Evolutionary conservation across 1,284 basidiomycete species (phyloP), one percentile per base, ranked within the genome.

Genomic region (Ceratobasidium sp.): DNA sequence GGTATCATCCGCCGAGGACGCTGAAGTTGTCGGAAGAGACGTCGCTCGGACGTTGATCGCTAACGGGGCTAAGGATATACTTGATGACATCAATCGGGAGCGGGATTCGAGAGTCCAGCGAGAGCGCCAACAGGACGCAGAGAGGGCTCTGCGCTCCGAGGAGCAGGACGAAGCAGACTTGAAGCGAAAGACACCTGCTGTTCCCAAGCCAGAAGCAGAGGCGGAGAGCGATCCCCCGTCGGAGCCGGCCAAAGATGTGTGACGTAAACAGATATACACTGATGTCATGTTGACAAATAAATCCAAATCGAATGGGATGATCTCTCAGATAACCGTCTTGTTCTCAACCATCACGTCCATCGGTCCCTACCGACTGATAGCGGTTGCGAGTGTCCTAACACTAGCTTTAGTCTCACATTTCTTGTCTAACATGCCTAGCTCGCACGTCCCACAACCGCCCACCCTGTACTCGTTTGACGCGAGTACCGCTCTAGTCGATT

Each of bases 41-140:
- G 84, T 96, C 56, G 96, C 93, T 1, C 82, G 82, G 75, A 83
- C 84, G 17, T 82, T 97, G 76, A 86, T 93, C 48, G 86, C 87
- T 9, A 86, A 83, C 1, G 96, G 96, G 1, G 96, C 92, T 19
- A 87, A 86, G 80, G 87, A 86, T 76, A 93, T 97, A 77, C 80
- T 97, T 80, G 91, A 93, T 33, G 93, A 93, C 73, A 93, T 97
- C 79, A 91, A 89, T 17, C 81, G 81, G 75, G 91, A 94, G 78
- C 86, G 93, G 77, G 87, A 86, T 77, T 84, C 83, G 75, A 85
- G 89, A 74, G 59, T 73, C 45, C 53, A 74, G 51, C 60, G 59
- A 24, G 74, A 75, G 47, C 74, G 69, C 19, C 69, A 72, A 24
- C 22, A 72, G 50, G 69, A 72, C 24, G 69, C 69, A 60, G 69